Percentiles rank a stretch among this genome's conserved stretches.
Evolutionary conservation across 139 green algal species (phyloP).

Genomic region (Coccomyxa sp.): DNA sequence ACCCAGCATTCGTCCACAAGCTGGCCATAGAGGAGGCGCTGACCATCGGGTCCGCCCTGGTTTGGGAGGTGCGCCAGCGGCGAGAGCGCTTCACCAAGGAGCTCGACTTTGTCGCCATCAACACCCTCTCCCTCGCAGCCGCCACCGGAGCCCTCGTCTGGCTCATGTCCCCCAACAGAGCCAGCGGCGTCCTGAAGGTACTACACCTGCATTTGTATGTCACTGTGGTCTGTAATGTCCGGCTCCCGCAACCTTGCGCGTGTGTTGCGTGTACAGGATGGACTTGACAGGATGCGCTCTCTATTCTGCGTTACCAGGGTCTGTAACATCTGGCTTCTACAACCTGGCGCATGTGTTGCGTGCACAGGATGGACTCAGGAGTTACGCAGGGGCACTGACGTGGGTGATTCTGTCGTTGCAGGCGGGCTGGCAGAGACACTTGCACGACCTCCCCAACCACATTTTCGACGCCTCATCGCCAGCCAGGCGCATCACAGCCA

Average conservation of each 20-base stretch:
- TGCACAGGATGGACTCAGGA: no score
- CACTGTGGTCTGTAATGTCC: no score
- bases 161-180: conserved; percentile 78
- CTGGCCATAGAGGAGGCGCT: conserved; percentile 83
- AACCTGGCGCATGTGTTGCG: no score
- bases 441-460: conserved; percentile 72
- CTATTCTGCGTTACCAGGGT: no score
- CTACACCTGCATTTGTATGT: no score
- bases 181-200: conserved; percentile 54
- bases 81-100: conserved; percentile 71
- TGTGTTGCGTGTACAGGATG: no score
- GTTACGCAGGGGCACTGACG: no score
- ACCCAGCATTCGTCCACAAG: conserved; percentile 95
- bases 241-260: no score
- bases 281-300: no score
- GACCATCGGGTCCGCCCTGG: conserved; percentile 56
- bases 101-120: conserved; percentile 85
- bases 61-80: conserved; percentile 74
- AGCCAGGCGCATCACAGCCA: conserved; percentile 24
- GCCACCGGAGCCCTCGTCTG: conserved; percentile 86
- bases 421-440: conserved; percentile 77
- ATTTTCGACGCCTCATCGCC: conserved; percentile 81
- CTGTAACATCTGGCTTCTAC: no score
- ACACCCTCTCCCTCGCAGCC: conserved; percentile 72
- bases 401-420: no score